Evolutionary conservation across 192 early-diverging fungal species (phyloP), one percentile per base, ranked within the genome.

Genomic region (Mortierella claussenii): DNA sequence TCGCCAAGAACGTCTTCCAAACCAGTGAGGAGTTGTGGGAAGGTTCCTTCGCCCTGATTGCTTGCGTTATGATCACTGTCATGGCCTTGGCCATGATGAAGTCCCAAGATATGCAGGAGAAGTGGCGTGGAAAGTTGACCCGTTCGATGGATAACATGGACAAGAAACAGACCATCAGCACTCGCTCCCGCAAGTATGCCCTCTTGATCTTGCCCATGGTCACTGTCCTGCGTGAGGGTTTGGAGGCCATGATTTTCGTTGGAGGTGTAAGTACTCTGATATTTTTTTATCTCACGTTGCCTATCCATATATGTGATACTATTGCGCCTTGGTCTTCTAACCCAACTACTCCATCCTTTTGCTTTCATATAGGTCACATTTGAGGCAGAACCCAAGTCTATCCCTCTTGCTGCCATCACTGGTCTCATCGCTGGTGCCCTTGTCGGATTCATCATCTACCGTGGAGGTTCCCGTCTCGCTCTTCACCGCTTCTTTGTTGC

Each of bases 171-270:
- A 58, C 48, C 21, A 15, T 80, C 45, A 44, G 51, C 52, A 67
- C 65, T 34, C 62, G 48, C 18, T 60, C 78, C 6, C 71, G 83
- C 60, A 83, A 83, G 50, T 92, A 90, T 59, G 82, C 90, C 21
- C 91, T 97, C 60, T 86, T 96, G 70, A 79, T 93, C 48, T 83
- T 97, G 48, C 94, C 96, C 17, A 92, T 95, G 58, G 76, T 95
- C 34, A 94, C 94, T 13, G 88, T 97, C 10, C 74, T 94, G 28
- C 86, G 96, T 49, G 96, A 97, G 86, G 93, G 92, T 13, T 69
- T 97, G 12, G 96, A 97, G 70, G 89, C 93, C n/a, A 84, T 97
- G 23, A 87, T 97, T 11, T 93, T 97, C 80, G 82, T 97, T 48
- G 95, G 88, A 55, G 96, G 96, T 53, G 93, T 93, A 79, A 80